Evolutionary conservation across 192 early-diverging fungal species (phyloP), one percentile per base, ranked within the genome.

Genomic region (Radiomyces spectabilis): DNA sequence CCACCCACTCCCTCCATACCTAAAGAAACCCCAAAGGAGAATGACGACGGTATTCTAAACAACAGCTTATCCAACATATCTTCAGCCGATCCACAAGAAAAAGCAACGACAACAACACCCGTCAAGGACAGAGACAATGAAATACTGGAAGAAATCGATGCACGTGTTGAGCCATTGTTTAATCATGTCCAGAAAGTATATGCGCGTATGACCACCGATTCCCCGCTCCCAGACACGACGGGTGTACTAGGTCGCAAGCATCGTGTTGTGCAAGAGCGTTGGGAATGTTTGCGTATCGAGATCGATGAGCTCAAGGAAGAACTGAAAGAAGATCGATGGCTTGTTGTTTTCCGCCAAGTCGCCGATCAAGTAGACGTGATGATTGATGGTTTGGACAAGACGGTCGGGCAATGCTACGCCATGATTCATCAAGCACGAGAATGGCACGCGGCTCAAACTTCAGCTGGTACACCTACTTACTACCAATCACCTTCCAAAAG

Each of bases 281-380:
- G 76, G 76, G 79, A 81, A 9, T 60, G 53, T 19, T 59, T 81
- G 45, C 65, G 75, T 29, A 48, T 73, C n/a, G 74, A 78, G 43
- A 78, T 78, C 18, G 74, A 78, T 40, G 68, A 73, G 10, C 55
- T 81, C 48, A 78, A 73, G 30, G 65, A 74, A n/a, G 79, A 81
- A 19, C 56, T 76, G 10, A 81, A 81, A 43, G 79, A 81, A 53
- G 79, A 81, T 26, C 60, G 58, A 53, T 81, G 79, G 79, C 57
- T 78, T 13, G 55, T 59, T 12, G 72, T 76, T 15, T 81, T 81
- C 59, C 66, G 68, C 35, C 73, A 74, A 37, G 74, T 76, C 5
- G 59, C 76, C 6, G 65, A 74, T 46, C 75, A 81, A 43, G 76
- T 74, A n/a, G 72, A 70, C 52, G 64, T 52, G 10, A 78, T 81